These are phyloP conservation scores for Hansenula lynferdii DNA, from an alignment of 1,139 yeast genomes.

Conservation along the genomic window DNA sequence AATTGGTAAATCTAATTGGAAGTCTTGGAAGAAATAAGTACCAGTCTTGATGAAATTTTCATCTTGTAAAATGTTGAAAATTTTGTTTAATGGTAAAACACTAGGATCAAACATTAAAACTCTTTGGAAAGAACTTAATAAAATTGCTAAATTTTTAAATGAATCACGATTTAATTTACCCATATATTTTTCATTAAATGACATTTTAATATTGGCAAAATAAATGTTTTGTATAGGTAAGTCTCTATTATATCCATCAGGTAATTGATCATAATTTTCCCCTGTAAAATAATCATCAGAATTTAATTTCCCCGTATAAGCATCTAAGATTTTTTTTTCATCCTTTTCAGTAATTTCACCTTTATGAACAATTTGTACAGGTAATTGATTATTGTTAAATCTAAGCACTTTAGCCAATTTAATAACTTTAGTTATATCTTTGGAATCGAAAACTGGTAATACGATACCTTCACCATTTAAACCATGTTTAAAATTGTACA, in stretches of 20 bases:
- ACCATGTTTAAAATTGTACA: constrained; percentile 3
- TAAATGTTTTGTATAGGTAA: constrained; percentile 12
- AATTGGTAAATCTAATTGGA: constrained; percentile 24
- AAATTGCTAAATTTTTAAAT: constrained; percentile 6
- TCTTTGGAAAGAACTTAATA: constrained; percentile 4
- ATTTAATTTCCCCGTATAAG: constrained; percentile 3
- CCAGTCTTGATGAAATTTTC: neutral
- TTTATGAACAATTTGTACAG: constrained; percentile 6
- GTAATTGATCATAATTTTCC: neutral
- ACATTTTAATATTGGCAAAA: constrained; percentile 10
- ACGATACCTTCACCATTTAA: constrained; percentile 5
- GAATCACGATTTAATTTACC: constrained; percentile 2
- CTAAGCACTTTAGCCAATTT: constrained; percentile 1
- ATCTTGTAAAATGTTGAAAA: neutral
- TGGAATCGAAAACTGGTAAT: neutral
- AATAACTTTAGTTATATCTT: neutral
- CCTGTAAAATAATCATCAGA: constrained; percentile 3
- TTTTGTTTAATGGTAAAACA: neutral
- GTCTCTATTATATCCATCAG: constrained; percentile 5
- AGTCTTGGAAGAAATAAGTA: constrained; percentile 24
- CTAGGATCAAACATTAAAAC: constrained; percentile 2
- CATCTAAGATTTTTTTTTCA: constrained; percentile 4
- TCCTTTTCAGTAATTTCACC: constrained; percentile 1
- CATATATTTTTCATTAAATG: constrained; percentile 5
- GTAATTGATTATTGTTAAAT: constrained; percentile 1